Conservation (phyloP, 768 basidiomycete species). For the Tulasnella sp. region DNA sequence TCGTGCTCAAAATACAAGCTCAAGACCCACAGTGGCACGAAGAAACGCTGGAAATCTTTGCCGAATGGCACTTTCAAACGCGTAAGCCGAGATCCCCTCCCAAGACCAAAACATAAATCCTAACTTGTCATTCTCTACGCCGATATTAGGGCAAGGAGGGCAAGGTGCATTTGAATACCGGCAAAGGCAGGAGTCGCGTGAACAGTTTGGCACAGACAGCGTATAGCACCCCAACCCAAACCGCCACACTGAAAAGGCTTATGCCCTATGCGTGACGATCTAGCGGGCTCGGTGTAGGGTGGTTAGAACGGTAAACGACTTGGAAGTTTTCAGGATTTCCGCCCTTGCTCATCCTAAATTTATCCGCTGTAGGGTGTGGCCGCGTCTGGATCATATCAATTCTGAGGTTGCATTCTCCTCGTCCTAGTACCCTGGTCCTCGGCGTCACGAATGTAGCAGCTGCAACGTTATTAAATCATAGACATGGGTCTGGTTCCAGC, state of each 20-base stretch:
- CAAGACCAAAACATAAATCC: not conserved
- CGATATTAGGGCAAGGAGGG: constrained; percentile 20
- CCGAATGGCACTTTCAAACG: constrained; percentile 22
- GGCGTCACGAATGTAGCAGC: no score
- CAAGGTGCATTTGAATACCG: constrained; percentile 20
- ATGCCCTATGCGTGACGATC: constrained; percentile 21
- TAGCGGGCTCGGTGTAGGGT: not conserved
- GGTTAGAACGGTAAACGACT: no score
- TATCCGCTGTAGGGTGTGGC: no score
- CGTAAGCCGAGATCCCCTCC: constrained; percentile 5
- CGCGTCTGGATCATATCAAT: no score
- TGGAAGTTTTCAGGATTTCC: no score
- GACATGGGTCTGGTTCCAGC: no score
- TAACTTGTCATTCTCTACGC: not conserved
- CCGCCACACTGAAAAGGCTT: constrained; percentile 18
- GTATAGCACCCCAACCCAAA: constrained; percentile 20
- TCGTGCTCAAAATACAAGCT: constrained; percentile 15
- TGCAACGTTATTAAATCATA: no score
- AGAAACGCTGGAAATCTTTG: constrained; percentile 21
- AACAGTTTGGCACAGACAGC: constrained; percentile 21
- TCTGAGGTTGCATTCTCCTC: no score
- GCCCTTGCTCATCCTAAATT: no score
- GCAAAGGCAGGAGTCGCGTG: constrained; percentile 17
- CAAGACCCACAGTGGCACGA: constrained; percentile 20
- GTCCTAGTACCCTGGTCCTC: not conserved